Evolutionary conservation across 768 basidiomycete genomes (phyloP).

Genomic region (Flagelloscypha sp.): DNA sequence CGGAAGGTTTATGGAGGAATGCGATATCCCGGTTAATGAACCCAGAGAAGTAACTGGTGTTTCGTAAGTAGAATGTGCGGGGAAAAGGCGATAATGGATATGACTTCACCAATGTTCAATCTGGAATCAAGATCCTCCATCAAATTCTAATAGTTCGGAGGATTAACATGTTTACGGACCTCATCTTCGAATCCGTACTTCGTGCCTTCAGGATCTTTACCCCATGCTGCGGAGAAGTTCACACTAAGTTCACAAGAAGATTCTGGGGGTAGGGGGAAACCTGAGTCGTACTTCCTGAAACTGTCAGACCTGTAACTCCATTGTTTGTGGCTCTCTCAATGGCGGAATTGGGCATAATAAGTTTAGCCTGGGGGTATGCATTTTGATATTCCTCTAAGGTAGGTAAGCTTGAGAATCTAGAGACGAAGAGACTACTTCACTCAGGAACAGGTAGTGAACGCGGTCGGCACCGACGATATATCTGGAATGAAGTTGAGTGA

Average conservation of each 20-base stretch:
- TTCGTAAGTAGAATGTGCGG: too few relatives aligned
- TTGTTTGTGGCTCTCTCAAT: constrained; percentile 43
- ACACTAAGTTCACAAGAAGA: too few relatives aligned
- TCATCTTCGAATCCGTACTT: constrained; percentile 76
- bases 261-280: too few relatives aligned
- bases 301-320: constrained; percentile 39
- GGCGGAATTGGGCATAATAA: constrained; percentile 61
- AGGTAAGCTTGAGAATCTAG: too few relatives aligned
- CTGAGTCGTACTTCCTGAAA: too few relatives aligned
- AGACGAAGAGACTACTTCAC: constrained; percentile 15
- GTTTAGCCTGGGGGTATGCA: constrained; percentile 59
- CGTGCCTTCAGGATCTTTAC: constrained; percentile 52
- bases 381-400: constrained; percentile 59
- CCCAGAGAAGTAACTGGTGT: constrained; percentile 63
- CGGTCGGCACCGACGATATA: constrained; percentile 52
- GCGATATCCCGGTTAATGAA: constrained; percentile 76
- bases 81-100: too few relatives aligned
- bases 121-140: too few relatives aligned
- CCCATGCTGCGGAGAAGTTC: too few relatives aligned
- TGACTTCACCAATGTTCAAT: too few relatives aligned
- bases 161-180: too few relatives aligned
- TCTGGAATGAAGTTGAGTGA: too few relatives aligned
- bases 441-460: constrained; percentile 53
- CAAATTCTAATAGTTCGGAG: too few relatives aligned
- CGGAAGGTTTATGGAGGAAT: constrained; percentile 66